Base-by-base conservation (phyloP, 2,329 filamentous ascomycete genomes). In the Talaromyces albobiverticillius region DNA sequence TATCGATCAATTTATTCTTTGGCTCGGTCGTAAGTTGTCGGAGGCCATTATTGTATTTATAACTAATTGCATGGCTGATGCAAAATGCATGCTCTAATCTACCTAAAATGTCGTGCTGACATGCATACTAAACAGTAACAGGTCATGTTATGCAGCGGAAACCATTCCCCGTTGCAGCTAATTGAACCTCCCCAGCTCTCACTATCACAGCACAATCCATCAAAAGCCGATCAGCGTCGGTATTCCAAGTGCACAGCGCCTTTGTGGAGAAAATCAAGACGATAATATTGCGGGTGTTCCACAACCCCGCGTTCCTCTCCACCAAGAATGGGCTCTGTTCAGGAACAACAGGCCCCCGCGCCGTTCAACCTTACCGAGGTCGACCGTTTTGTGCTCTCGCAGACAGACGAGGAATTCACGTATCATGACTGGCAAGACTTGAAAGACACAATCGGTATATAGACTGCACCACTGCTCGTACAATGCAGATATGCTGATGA, bases 351-450 rank as follows among this genome's bases (percentile, higher is more conserved):
- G n/a, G 45, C 51, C 36, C 32, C 53, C 10, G 38, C 70, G 7
- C 71, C 75, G 13, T 80, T 81, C 62, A 68, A 74, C 34, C 70
- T 82, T 38, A 82, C 77, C 3, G 70, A 73, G 36, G 67, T 75
- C 50, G 80, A 82, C 63, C 75, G 72, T 29, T 64, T 75, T 53
- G 66, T 80, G 23, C 69, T 82, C 14, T 67, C 77, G 3, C 77
- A 76, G 57, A 78, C 68, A 47, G 80, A 82, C 60, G 78, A 80
- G 55, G 74, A 82, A 51, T 82, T 77, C 60, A 63, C 76, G 43
- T 69, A 70, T 34, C 79, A 79, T 47, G 75, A 76, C 51, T 82
- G 80, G 80, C 70, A 76, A 9, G 72, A 81, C 38, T 66, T 82
- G 22, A 75, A 75, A 59, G 62, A 72, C 32, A 79, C 82, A 60